A percentile compares a stretch with the other conserved stretches of the same genome.
Evolutionary conservation across 768 basidiomycete genomes (phyloP).

Genomic region (Porphyrellus cyaneotinctus): DNA sequence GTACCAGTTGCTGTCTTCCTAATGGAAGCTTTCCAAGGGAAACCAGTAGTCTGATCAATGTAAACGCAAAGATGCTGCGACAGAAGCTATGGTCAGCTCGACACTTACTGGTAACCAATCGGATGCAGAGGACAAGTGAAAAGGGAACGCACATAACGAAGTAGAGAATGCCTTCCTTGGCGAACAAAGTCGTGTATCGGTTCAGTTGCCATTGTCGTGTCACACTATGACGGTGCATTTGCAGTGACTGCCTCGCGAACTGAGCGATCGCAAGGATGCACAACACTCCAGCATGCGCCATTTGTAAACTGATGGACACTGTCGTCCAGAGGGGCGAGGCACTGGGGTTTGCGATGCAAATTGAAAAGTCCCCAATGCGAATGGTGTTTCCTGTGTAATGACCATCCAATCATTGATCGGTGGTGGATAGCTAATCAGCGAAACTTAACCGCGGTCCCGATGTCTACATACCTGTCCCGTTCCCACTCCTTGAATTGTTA

Average conservation of each 20-base stretch:
- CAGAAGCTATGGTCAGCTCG: neutral
- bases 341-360: neutral
- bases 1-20: neutral
- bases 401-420: no score
- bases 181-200: neutral
- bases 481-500: neutral
- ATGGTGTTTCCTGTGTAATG: neutral
- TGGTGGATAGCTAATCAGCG: neutral
- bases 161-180: neutral
- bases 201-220: neutral
- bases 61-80: neutral
- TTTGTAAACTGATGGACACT: neutral
- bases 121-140: neutral
- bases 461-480: neutral
- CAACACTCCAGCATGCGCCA: neutral
- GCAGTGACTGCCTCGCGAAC: neutral
- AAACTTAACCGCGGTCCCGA: neutral
- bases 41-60: neutral
- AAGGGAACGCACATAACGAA: neutral
- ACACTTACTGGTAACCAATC: neutral
- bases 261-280: neutral
- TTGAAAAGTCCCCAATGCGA: neutral
- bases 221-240: neutral
- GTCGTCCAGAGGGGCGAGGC: neutral
- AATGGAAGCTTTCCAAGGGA: neutral